Percentiles rank a stretch among this genome's conserved stretches.
phyloP scores from a whole-genome alignment of 768 basidiomycete species.

The Rhizopogon vulgaris region DNA sequence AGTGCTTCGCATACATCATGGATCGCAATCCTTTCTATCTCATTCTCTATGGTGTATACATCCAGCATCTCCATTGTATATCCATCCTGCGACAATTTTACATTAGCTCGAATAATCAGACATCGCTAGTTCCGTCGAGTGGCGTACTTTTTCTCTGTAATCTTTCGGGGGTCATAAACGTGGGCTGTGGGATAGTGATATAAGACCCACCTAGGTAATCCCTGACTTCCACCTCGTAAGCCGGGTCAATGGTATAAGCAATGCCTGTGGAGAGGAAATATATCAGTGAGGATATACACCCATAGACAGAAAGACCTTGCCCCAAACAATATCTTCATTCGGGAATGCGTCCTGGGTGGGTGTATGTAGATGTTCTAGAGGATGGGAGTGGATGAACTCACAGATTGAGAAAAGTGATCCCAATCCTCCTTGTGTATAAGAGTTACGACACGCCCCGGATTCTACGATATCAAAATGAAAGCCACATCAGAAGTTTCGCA shows the following conservation, averaged over 20 bases:
- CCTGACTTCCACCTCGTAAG: constrained; percentile 66
- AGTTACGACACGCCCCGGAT: constrained; percentile 86
- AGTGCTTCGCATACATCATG: constrained; percentile 36
- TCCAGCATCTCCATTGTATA: constrained; percentile 81
- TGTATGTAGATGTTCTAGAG: background rate
- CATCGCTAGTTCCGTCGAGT: background rate
- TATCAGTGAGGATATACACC: background rate
- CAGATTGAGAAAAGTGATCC: constrained; percentile 67
- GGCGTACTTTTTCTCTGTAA: constrained; percentile 73
- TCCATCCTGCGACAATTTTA: constrained; percentile 57
- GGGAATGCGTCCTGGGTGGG: constrained; percentile 24
- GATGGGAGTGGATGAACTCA: constrained; percentile 17
- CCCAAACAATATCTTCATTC: constrained; percentile 51
- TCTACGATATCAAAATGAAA: constrained; percentile 34
- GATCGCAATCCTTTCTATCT: constrained; percentile 49
- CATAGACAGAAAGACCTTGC: constrained; percentile 25
- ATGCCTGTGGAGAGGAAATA: constrained; percentile 42
- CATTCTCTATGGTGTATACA: constrained; percentile 53
- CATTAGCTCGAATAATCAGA: background rate
- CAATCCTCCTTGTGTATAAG: constrained; percentile 86
- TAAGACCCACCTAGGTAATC: constrained; percentile 67
- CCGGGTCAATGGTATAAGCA: constrained; percentile 83
- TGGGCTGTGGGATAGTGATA: background rate
- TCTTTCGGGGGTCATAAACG: constrained; percentile 36
- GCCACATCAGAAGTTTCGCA: background rate